Conservation (phyloP, 2,329 filamentous ascomycete genomes). For the Diaporthe velutina region DNA sequence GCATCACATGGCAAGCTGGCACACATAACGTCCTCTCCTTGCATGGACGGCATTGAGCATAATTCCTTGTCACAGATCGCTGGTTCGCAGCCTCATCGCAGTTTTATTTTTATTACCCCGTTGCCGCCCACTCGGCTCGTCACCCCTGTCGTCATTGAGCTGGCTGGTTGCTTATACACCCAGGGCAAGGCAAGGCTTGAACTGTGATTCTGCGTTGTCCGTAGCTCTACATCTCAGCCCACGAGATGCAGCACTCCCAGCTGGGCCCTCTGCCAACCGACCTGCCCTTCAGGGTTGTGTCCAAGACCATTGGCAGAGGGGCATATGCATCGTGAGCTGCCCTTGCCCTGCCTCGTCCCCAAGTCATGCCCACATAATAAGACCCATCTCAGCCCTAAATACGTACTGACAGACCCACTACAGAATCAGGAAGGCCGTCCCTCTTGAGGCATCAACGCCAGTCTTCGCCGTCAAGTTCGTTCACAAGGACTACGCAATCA, state of each 20-base stretch:
- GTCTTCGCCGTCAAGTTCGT: slow-evolving; percentile 99
- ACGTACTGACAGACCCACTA: slow-evolving; percentile 43
- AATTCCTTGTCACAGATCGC: neutral
- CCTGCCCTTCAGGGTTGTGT: slow-evolving; percentile 93
- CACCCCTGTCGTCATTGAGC: slow-evolving; percentile 20
- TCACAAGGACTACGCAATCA: slow-evolving; percentile 94
- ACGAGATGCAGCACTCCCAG: slow-evolving; percentile 80
- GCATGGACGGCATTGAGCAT: slow-evolving; percentile 14
- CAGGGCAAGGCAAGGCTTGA: slow-evolving; percentile 1
- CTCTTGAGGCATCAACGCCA: slow-evolving; percentile 75
- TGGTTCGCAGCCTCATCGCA: slow-evolving; percentile 21
- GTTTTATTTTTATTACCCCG: neutral
- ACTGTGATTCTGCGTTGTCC: slow-evolving; percentile 17
- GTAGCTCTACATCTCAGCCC: slow-evolving; percentile 26
- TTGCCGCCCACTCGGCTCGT: slow-evolving; percentile 13
- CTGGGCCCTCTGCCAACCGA: slow-evolving; percentile 86
- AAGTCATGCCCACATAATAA: slow-evolving; percentile 37
- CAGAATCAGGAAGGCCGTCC: slow-evolving; percentile 94
- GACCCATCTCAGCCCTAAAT: slow-evolving; percentile 29
- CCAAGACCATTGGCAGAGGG: slow-evolving; percentile 95
- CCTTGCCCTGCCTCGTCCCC: slow-evolving; percentile 17
- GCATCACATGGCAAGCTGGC: slow-evolving; percentile 3
- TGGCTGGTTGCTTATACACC: slow-evolving; percentile 16
- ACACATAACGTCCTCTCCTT: slow-evolving; percentile 13
- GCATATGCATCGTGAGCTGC: slow-evolving; percentile 90